Base-by-base conservation (phyloP, 441 rosid species). In the Heliophila coronopifolia region DNA sequence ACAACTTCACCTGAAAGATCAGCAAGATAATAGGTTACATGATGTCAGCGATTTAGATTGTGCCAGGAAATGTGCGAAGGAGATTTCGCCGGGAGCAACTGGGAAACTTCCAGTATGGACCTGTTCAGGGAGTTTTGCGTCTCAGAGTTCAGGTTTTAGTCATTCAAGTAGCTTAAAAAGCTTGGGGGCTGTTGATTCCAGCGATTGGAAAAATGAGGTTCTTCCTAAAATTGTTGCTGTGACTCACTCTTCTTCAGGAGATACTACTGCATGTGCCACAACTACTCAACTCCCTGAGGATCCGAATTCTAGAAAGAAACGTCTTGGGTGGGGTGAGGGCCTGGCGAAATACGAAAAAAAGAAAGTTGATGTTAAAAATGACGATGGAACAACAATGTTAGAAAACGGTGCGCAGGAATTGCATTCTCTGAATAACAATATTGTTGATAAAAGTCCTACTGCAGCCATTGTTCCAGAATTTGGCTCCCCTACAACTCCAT, bases 291-390 rank as follows among this genome's bases (percentile, higher is more conserved):
- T 71, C 37, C 54, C 70, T 26, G 95, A 84, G 38, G 99, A 84
- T 56, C 75, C 58, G 32, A 54, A 59, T 45, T 73, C 87, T 12
- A 81, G 84, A 72, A 92, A 92, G 75, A 93, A 85, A 23, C 94
- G 99, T 53, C 94, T 93, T 16, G 83, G 83, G 15, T 93, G 97
- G 97, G 99, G 99, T 28, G 95, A 93, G 61, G 99, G 99, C 44
- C 74, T 93, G 68, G 97, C 97, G 1, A 86, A 93, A 68, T 93
- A 79, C 59, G 99, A 93, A 71, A 89, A 83, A 70, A 86, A 86
- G 79, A 86, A 70, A 67, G 99, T 89, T 73, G 96, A 84, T 44
- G 73, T 74, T 49, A 61, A 49, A 51, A 67, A 19, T 33, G 77
- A 74, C 63, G 79, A 70, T 78, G 91, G 59, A 28, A 47, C 40